These are phyloP conservation scores for Alternaria sp. DNA, from an alignment of 2,329 filamentous ascomycete genomes.

Conservation along the genomic window DNA sequence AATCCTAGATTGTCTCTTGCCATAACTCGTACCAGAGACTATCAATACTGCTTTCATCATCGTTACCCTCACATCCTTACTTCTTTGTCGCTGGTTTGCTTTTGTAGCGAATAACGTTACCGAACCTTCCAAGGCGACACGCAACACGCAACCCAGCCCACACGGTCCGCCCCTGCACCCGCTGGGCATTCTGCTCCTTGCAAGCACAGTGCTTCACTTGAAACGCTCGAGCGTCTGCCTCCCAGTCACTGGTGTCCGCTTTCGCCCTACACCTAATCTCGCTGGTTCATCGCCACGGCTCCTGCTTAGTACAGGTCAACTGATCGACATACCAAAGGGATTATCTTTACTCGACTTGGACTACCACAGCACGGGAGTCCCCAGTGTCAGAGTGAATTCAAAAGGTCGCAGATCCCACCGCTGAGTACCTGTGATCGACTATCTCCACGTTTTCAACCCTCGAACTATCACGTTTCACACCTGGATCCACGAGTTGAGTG, in stretches of 20 bases:
- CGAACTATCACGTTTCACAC: slow-evolving; percentile 48
- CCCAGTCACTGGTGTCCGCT: slow-evolving; percentile 43
- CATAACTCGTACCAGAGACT: slow-evolving; percentile 32
- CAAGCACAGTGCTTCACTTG: slow-evolving; percentile 47
- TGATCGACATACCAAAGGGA: slow-evolving; percentile 50
- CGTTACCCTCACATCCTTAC: slow-evolving; percentile 42
- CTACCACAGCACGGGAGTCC: slow-evolving; percentile 42
- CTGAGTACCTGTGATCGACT: slow-evolving; percentile 56
- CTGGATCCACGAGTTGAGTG: slow-evolving; percentile 33
- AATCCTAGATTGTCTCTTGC: slow-evolving; percentile 39
- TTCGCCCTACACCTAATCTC: slow-evolving; percentile 44
- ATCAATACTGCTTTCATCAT: slow-evolving; percentile 45
- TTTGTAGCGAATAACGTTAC: slow-evolving; percentile 35
- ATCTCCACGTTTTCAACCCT: slow-evolving; percentile 58
- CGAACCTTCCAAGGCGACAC: slow-evolving; percentile 36
- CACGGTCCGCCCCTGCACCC: slow-evolving; percentile 39
- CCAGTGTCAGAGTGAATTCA: slow-evolving; percentile 51
- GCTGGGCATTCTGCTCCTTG: slow-evolving; percentile 36
- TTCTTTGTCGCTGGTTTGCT: slow-evolving; percentile 44
- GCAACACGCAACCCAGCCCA: slow-evolving; percentile 35
- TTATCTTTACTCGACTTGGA: slow-evolving; percentile 48
- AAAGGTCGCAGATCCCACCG: slow-evolving; percentile 60
- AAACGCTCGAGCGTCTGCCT: slow-evolving; percentile 51
- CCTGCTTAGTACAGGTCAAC: slow-evolving; percentile 43
- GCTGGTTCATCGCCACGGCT: slow-evolving; percentile 49